These are phyloP conservation scores for Penicillium simplicissimum DNA, from an alignment of 495 filamentous ascomycete species.

Conservation along the genomic window DNA sequence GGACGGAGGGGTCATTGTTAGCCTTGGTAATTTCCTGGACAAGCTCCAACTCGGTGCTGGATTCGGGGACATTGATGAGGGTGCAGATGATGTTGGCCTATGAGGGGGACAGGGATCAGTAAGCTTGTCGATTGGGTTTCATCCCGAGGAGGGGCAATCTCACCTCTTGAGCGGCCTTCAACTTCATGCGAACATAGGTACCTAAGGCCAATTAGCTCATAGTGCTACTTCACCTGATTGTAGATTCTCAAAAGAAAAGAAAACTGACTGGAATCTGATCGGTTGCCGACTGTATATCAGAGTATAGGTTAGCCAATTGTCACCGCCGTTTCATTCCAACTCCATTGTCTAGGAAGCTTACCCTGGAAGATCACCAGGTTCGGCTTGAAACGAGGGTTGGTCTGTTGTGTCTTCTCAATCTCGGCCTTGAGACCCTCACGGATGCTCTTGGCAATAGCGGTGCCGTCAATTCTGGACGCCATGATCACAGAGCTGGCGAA, in stretches of 20 bases:
- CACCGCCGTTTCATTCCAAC: neutral
- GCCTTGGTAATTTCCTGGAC: constrained; percentile 75
- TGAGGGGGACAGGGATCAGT: constrained; percentile 20
- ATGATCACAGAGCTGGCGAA: constrained; percentile 67
- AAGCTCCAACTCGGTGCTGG: constrained; percentile 81
- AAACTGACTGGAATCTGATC: constrained; percentile 86
- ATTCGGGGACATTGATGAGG: constrained; percentile 76
- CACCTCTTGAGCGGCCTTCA: constrained; percentile 94
- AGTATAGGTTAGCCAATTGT: constrained; percentile 14
- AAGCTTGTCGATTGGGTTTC: neutral
- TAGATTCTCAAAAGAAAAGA: neutral
- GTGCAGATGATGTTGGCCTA: constrained; percentile 89
- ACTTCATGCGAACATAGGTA: constrained; percentile 99
- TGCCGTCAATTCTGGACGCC: constrained; percentile 93
- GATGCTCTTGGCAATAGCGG: constrained; percentile 86
- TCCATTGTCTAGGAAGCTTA: constrained; percentile 38
- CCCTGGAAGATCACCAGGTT: constrained; percentile 91
- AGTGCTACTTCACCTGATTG: neutral
- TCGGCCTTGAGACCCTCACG: constrained; percentile 74
- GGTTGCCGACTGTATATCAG: constrained; percentile 65
- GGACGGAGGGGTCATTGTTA: constrained; percentile 84
- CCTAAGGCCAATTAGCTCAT: constrained; percentile 52
- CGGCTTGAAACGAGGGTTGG: constrained; percentile 83
- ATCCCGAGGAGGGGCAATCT: constrained; percentile 19
- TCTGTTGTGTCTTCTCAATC: constrained; percentile 76